Conservation (phyloP, 352 stramenopile species). For the Phytophthora pini region DNA sequence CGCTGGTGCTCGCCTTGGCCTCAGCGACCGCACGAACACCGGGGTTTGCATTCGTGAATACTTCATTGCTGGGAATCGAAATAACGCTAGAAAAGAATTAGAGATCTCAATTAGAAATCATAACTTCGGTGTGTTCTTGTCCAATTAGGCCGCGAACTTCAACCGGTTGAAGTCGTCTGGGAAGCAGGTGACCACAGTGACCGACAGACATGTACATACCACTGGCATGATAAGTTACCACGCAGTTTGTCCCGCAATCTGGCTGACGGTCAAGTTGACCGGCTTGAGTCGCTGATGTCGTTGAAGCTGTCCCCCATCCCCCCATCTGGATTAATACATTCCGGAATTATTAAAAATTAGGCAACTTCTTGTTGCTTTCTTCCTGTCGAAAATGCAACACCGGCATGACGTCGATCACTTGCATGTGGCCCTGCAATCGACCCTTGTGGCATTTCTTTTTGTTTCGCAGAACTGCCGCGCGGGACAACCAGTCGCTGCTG, state of each 20-base stretch:
- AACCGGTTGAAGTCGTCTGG: conserved; percentile 4
- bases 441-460: neutral
- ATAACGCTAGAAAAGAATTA: too few species aligned
- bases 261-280: neutral
- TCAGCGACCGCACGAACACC: too few species aligned
- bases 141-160: neutral
- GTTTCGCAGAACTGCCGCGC: conserved; percentile 1
- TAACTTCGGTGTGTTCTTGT: too few species aligned
- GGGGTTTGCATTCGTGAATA: too few species aligned
- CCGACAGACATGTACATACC: too few species aligned
- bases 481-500: conserved; percentile 21
- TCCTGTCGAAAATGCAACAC: neutral
- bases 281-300: neutral
- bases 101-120: too few species aligned
- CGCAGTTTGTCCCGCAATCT: too few species aligned
- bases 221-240: too few species aligned
- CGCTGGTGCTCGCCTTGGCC: too few species aligned
- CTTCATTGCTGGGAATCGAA: too few species aligned
- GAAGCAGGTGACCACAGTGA: too few species aligned
- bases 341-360: conserved; percentile 5
- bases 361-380: neutral
- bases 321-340: conserved; percentile 15
- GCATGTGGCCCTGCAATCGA: conserved; percentile 1
- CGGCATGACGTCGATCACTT: conserved; percentile 9
- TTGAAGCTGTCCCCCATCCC: conserved; percentile 22